Conservation (phyloP, 257 asterid species). For the Primulina eburnea region DNA sequence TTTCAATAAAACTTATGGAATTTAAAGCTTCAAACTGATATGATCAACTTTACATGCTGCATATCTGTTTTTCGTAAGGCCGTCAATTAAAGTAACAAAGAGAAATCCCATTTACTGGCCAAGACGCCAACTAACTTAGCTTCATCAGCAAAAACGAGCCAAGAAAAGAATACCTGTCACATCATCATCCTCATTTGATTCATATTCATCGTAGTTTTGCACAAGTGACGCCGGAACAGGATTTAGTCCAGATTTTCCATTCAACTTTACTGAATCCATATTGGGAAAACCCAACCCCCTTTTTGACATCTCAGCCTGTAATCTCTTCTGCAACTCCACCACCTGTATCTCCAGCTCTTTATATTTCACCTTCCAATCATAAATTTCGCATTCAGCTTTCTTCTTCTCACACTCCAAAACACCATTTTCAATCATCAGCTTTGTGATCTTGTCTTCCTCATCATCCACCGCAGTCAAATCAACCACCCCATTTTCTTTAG, state of each 20-base stretch:
- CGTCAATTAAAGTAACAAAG: not conserved
- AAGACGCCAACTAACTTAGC: not conserved
- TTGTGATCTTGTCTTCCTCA: conserved; percentile 31
- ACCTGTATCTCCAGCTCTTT: conserved; percentile 42
- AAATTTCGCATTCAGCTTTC: conserved; percentile 42
- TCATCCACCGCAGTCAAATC: conserved; percentile 22
- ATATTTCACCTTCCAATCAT: conserved; percentile 46
- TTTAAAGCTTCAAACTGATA: not conserved
- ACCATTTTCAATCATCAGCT: conserved; percentile 47
- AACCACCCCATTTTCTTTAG: conserved; percentile 1
- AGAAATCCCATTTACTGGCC: not conserved
- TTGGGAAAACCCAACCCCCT: not conserved
- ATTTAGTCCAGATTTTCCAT: not conserved
- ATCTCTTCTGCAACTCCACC: conserved; percentile 33
- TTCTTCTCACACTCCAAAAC: conserved; percentile 53
- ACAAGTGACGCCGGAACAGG: conserved; percentile 2
- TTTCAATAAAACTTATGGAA: not conserved
- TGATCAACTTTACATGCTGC: not conserved
- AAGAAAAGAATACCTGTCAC: conserved; percentile 8
- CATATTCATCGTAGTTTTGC: not conserved
- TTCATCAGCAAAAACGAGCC: not conserved
- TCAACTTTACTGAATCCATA: not conserved
- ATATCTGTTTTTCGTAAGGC: not conserved
- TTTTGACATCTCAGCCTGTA: conserved; percentile 18
- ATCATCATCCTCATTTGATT: conserved; percentile 11